phyloP scores from a whole-genome alignment of 768 basidiomycete species.

The Kondoa malvinella region DNA sequence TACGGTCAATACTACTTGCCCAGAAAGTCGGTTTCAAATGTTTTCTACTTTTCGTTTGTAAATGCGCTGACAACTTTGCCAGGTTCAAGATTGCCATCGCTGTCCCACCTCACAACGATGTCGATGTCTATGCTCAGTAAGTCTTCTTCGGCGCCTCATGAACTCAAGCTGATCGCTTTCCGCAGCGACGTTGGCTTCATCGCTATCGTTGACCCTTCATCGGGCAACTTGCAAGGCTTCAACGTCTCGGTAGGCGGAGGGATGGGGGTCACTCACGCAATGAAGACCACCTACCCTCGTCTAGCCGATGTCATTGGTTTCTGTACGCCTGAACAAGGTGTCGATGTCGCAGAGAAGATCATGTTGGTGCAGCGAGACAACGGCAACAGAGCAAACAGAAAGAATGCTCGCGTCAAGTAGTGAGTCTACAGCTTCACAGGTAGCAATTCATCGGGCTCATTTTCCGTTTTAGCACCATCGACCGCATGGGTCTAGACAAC shows the following conservation, averaged over 20 bases:
- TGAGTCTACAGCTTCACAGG: not conserved
- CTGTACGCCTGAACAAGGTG: constrained; percentile 71
- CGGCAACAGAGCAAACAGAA: constrained; percentile 68
- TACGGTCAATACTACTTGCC: constrained; percentile 96
- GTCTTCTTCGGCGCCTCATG: not conserved
- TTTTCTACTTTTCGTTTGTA: constrained; percentile 30
- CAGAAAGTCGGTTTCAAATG: constrained; percentile 45
- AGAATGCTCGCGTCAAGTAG: constrained; percentile 29
- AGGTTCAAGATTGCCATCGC: constrained; percentile 91
- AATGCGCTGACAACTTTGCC: too few species aligned
- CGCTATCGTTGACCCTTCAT: constrained; percentile 54
- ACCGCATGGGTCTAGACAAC: constrained; percentile 71
- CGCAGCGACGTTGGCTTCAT: constrained; percentile 87
- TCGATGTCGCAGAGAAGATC: constrained; percentile 72
- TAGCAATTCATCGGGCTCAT: constrained; percentile 42
- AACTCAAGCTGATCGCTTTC: too few species aligned
- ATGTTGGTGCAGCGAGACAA: constrained; percentile 89
- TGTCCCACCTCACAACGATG: constrained; percentile 88
- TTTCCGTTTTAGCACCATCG: constrained; percentile 47
- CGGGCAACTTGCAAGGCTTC: constrained; percentile 71
- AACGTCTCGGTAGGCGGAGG: constrained; percentile 89
- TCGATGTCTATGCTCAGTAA: constrained; percentile 63
- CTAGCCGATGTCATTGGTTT: constrained; percentile 76
- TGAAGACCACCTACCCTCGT: constrained; percentile 97
- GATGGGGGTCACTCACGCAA: constrained; percentile 98